A percentile compares a stretch with the other conserved stretches of the same genome.
phyloP scores from a whole-genome alignment of 2,329 filamentous ascomycete genomes.

The Phialophora verrucosa region DNA sequence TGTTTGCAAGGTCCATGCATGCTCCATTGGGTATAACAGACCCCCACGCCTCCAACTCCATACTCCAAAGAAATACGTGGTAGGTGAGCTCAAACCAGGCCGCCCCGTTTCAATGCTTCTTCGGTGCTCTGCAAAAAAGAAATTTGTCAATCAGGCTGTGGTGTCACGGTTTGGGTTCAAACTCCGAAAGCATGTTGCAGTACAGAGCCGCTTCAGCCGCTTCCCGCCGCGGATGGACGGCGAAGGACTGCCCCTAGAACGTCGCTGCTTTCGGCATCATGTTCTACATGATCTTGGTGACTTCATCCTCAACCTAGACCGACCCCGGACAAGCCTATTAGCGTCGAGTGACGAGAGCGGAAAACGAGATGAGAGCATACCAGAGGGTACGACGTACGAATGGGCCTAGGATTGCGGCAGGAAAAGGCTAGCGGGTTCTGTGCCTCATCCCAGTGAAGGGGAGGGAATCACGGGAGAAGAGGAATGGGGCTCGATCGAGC shows the following conservation, averaged over 20 bases:
- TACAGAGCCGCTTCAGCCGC: not conserved
- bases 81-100: slow-evolving; percentile 18
- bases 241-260: not conserved
- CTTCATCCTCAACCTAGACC: slow-evolving; percentile 82
- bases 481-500: not conserved
- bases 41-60: slow-evolving; percentile 24
- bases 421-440: not conserved
- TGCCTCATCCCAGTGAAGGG: not conserved
- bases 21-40: slow-evolving; percentile 25
- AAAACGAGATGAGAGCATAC: slow-evolving; percentile 14
- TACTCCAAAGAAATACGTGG: slow-evolving; percentile 1
- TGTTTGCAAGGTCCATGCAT: slow-evolving; percentile 38
- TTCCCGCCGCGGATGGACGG: not conserved
- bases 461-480: not conserved
- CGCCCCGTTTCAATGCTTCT: slow-evolving; percentile 27
- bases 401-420: not conserved
- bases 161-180: slow-evolving; percentile 7
- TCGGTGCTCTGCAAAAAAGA: slow-evolving; percentile 31
- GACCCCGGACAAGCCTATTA: slow-evolving; percentile 41
- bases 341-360: slow-evolving; percentile 20
- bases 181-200: not conserved
- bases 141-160: slow-evolving; percentile 25
- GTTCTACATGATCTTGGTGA: slow-evolving; percentile 83
- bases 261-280: slow-evolving; percentile 20
- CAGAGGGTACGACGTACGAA: not conserved